Conservation (phyloP, 129 eudicot species). For the Lactuca saligna region DNA sequence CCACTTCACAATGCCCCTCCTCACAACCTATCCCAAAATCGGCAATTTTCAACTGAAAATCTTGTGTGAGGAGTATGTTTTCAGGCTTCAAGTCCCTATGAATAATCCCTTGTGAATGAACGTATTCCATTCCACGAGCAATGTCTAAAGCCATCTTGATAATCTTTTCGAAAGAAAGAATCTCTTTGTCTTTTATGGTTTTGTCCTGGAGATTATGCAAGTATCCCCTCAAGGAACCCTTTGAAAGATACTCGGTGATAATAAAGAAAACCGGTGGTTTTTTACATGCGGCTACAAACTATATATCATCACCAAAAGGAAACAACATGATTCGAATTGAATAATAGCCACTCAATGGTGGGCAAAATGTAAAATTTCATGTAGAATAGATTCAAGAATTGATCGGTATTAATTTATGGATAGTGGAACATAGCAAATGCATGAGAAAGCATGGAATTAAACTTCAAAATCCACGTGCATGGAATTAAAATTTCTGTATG, state of each 20-base stretch:
- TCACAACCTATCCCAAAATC: constrained; percentile 84
- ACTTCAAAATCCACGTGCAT: too few relatives aligned
- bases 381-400: neutral
- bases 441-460: neutral
- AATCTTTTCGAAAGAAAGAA: constrained; percentile 47
- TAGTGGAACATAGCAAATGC: neutral
- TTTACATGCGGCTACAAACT: constrained; percentile 70
- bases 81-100: constrained; percentile 88
- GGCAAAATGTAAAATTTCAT: too few relatives aligned
- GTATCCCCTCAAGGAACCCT: constrained; percentile 77
- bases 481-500: too few relatives aligned
- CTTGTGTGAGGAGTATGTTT: constrained; percentile 59
- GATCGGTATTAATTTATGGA: neutral
- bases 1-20: constrained; percentile 53
- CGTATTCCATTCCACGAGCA: constrained; percentile 77
- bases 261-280: constrained; percentile 60
- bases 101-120: constrained; percentile 75
- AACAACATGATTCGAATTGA: neutral
- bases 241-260: constrained; percentile 65
- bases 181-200: constrained; percentile 11
- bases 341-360: neutral
- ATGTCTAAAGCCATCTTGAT: constrained; percentile 65
- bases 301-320: constrained; percentile 8
- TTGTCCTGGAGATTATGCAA: constrained; percentile 63
- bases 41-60: constrained; percentile 73